A percentile compares a stretch with the other conserved stretches of the same genome.
Conservation (phyloP, 441 rosid genomes). For the Melastoma candidum region DNA sequence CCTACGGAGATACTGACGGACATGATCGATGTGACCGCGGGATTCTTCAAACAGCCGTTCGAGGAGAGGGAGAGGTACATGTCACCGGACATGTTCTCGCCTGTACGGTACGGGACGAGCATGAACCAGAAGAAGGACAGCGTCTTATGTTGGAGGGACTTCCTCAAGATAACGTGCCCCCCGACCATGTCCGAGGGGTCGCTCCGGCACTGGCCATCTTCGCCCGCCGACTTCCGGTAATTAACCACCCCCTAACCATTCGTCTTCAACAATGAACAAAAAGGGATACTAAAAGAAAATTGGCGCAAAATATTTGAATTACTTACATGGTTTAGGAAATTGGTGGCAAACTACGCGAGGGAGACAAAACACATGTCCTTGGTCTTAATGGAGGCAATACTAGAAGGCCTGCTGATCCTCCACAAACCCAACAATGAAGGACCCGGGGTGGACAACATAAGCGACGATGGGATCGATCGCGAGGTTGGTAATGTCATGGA, state of each 20-base stretch:
- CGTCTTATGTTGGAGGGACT: conserved; percentile 69
- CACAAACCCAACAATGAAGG: too few species aligned
- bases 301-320: too few species aligned
- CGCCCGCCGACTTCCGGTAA: conserved; percentile 57
- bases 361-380: conserved; percentile 36
- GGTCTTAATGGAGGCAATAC: conserved; percentile 34
- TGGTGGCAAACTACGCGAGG: conserved; percentile 43
- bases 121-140: conserved; percentile 47
- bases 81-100: conserved; percentile 40
- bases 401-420: conserved; percentile 28
- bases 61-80: conserved; percentile 46
- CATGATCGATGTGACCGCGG: conserved; percentile 35
- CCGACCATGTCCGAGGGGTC: conserved; percentile 35
- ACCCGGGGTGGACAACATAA: conserved; percentile 11
- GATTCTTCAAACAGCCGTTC: conserved; percentile 56
- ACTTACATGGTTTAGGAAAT: conserved; percentile 26
- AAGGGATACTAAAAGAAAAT: too few species aligned
- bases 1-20: conserved; percentile 27
- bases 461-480: conserved; percentile 24
- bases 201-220: conserved; percentile 60
- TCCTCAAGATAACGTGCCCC: conserved; percentile 60
- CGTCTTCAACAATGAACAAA: not conserved
- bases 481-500: conserved; percentile 23
- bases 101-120: conserved; percentile 67
- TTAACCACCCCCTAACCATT: not conserved